These are phyloP conservation scores for Fusarium kyushuense DNA, from an alignment of 2,329 filamentous ascomycete species.

Conservation along the genomic window DNA sequence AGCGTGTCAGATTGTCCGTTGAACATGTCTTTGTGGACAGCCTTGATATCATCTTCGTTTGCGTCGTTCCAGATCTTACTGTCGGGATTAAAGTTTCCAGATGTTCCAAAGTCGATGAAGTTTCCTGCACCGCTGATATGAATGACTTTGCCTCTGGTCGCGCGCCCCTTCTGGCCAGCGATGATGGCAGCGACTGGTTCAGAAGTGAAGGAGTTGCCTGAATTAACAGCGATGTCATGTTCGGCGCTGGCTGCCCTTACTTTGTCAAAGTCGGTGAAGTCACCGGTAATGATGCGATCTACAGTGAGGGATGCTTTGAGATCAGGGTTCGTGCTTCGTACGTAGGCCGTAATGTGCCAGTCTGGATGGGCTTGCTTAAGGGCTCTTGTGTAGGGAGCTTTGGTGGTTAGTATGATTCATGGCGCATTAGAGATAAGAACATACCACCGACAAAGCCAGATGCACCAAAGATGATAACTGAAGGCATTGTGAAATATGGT, in stretches of 20 bases:
- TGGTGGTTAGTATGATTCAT: not conserved
- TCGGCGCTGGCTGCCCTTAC: slow-evolving; percentile 6
- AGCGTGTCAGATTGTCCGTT: slow-evolving; percentile 9
- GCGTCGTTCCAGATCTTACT: slow-evolving; percentile 24
- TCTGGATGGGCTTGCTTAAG: slow-evolving; percentile 22
- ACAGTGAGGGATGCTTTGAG: not conserved
- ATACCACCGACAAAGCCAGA: slow-evolving; percentile 23
- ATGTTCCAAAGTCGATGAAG: slow-evolving; percentile 20
- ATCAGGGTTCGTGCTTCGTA: not conserved
- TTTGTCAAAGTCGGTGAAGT: slow-evolving; percentile 14
- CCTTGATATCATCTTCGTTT: slow-evolving; percentile 14
- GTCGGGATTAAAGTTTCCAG: slow-evolving; percentile 1
- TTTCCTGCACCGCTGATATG: slow-evolving; percentile 17
- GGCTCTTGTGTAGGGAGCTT: slow-evolving; percentile 1
- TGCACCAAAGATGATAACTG: slow-evolving; percentile 17
- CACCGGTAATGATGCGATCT: not conserved
- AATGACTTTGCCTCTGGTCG: not conserved
- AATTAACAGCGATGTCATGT: slow-evolving; percentile 16
- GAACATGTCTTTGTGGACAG: slow-evolving; percentile 21
- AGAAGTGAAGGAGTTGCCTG: not conserved
- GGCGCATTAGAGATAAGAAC: not conserved
- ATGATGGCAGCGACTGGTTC: slow-evolving; percentile 15
- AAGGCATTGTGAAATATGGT: slow-evolving; percentile 1
- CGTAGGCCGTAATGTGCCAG: slow-evolving; percentile 14
- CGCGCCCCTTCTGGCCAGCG: not conserved